These are phyloP conservation scores for Glarea lozoyensis DNA, from an alignment of 495 filamentous ascomycete species.

Conservation along the genomic window DNA sequence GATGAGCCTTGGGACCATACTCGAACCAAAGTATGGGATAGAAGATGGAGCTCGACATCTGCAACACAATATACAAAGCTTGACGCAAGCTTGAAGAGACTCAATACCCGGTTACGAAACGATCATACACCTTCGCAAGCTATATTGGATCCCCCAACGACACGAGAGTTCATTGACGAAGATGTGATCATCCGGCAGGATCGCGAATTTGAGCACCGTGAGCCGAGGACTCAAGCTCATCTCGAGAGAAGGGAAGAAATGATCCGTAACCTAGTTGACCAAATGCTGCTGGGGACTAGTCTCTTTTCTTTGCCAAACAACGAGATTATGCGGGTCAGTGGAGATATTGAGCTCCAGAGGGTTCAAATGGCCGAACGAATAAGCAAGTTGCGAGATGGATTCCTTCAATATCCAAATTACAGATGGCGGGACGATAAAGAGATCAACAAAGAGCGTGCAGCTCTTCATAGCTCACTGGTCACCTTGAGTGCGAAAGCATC, in stretches of 20 bases:
- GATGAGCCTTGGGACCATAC: too few species aligned
- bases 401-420: slow-evolving; percentile 6
- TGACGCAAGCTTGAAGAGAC: too few species aligned
- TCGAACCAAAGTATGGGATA: too few species aligned
- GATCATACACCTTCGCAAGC: too few species aligned
- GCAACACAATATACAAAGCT: too few species aligned
- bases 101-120: too few species aligned
- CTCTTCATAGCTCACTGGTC: slow-evolving; percentile 9
- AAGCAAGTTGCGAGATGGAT: slow-evolving; percentile 4
- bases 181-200: neutral
- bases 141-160: neutral
- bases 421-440: neutral
- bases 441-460: slow-evolving; percentile 5
- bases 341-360: slow-evolving; percentile 1
- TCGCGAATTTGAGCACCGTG: slow-evolving; percentile 10
- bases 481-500: slow-evolving; percentile 1
- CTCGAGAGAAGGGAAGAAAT: slow-evolving; percentile 19
- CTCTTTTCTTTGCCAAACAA: neutral
- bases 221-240: slow-evolving; percentile 17
- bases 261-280: slow-evolving; percentile 20
- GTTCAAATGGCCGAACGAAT: slow-evolving; percentile 10
- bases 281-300: slow-evolving; percentile 14
- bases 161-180: neutral
- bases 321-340: neutral
- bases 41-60: too few species aligned